Conservation (phyloP, 768 basidiomycete species). For the Chiua virens region DNA sequence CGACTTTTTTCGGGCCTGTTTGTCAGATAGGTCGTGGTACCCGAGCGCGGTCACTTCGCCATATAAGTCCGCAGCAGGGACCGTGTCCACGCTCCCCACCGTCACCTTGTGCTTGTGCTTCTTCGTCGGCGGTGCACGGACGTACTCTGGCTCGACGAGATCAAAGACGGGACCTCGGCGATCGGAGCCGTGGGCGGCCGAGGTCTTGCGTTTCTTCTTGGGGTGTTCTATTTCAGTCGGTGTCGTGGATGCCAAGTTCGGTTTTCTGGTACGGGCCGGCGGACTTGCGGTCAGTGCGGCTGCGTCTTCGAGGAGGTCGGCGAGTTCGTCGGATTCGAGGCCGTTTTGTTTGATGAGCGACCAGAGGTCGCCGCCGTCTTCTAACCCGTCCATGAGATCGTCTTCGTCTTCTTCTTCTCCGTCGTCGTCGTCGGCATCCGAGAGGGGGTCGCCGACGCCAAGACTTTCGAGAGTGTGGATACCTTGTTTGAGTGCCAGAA, state of each 20-base stretch:
- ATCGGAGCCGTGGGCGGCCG: slow-evolving; percentile 10
- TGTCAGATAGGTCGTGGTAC: slow-evolving; percentile 77
- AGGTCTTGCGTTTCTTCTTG: slow-evolving; percentile 65
- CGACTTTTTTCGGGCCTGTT: slow-evolving; percentile 74
- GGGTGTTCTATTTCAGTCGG: slow-evolving; percentile 32
- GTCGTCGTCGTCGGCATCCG: slow-evolving; percentile 45
- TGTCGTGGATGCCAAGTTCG: too few relatives aligned
- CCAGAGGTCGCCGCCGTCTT: slow-evolving; percentile 46
- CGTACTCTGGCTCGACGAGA: slow-evolving; percentile 73
- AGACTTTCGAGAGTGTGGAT: slow-evolving; percentile 81
- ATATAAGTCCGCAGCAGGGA: slow-evolving; percentile 40
- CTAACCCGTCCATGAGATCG: slow-evolving; percentile 39
- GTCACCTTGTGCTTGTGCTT: slow-evolving; percentile 7
- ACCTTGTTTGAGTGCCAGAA: slow-evolving; percentile 81
- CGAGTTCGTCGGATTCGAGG: slow-evolving; percentile 50
- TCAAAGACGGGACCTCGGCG: slow-evolving; percentile 55
- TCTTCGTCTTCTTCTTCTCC: slow-evolving; percentile 26
- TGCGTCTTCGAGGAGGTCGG: slow-evolving; percentile 57
- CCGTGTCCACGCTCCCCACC: slow-evolving; percentile 4
- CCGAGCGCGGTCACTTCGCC: slow-evolving; percentile 75
- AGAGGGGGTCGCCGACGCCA: slow-evolving; percentile 62
- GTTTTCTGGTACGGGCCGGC: slow-evolving; percentile 7
- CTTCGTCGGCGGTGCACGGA: slow-evolving; percentile 16
- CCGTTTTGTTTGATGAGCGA: slow-evolving; percentile 36
- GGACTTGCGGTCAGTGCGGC: slow-evolving; percentile 14